Conservation (phyloP, 139 green algal species). For the Coccomyxa sp. region DNA sequence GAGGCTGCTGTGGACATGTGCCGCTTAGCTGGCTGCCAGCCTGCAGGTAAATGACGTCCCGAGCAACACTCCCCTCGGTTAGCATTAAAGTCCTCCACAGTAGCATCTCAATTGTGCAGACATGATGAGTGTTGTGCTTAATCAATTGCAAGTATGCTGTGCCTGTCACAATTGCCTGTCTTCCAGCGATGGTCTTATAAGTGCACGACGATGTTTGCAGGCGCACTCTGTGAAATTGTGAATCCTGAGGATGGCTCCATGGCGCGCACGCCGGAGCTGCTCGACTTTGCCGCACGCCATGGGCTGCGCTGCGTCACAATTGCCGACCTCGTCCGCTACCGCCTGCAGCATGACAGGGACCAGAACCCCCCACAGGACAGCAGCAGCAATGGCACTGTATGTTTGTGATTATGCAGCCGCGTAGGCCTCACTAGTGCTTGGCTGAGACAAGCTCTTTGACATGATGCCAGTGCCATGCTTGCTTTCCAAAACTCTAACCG, state of each 20-base stretch:
- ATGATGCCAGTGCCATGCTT: too few relatives aligned
- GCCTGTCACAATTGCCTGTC: conserved; percentile 74
- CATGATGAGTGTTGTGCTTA: not conserved
- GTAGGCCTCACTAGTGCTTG: too few relatives aligned
- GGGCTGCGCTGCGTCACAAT: conserved; percentile 90
- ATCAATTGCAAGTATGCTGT: not conserved
- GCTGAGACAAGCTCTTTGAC: too few relatives aligned
- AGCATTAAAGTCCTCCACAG: not conserved
- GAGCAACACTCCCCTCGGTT: not conserved
- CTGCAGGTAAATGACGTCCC: conserved; percentile 82
- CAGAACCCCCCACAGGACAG: too few relatives aligned
- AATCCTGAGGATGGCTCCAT: conserved; percentile 64
- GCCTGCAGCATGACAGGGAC: not conserved
- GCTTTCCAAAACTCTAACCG: not conserved
- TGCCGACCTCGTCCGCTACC: conserved; percentile 76
- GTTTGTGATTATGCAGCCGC: too few relatives aligned
- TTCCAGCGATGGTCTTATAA: not conserved
- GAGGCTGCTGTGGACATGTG: conserved; percentile 93
- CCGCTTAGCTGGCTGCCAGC: conserved; percentile 73
- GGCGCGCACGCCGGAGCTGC: conserved; percentile 74
- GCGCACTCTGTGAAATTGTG: conserved; percentile 95
- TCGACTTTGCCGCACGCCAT: conserved; percentile 75
- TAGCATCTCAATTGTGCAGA: not conserved
- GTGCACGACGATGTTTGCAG: conserved; percentile 28
- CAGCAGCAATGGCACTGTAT: too few relatives aligned